Evolutionary conservation across 345 rosid genomes (phyloP), one percentile per base, ranked within the genome.

Genomic region (Psidium guajava): DNA sequence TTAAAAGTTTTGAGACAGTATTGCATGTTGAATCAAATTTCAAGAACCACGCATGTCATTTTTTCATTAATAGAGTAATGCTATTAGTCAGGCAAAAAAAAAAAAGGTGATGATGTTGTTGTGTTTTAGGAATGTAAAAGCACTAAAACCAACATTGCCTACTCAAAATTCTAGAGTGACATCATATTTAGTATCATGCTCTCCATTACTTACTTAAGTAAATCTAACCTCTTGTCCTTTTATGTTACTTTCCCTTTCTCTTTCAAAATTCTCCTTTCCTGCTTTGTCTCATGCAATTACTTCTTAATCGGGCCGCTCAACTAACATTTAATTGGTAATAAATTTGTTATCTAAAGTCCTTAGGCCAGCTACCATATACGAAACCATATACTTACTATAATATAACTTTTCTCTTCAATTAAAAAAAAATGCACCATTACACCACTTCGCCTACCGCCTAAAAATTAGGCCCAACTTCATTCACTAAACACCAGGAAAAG

Each of bases 1-100:
- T 61, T 7, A 28, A 61, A 61, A 61, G 0, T 61, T 15, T 0
- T 6, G 16, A 5, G 0, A 0, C 1, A 7, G 1, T 20, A 1
- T 61, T 15, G 0, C 1, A 28, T 0, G 0, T 59, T n/a, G 3
- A 1, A n/a, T 16, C 2, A 15, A 52, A 52, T 6, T 52, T 52
- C 2, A 52, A 52, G 7, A 15, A 15, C 0, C 54, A 1, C 2
- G 11, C 51, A 49, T 49, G 0, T 49, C 51, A 49, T 49, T 49
- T 49, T 49, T 13, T 13, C 51, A 49, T 18, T 18, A 15, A 28
- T 12, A 22, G 27, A 28, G 55, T 54, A 54, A 54, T 54, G 21
- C 18, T 16, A 13, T 6, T 40, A 40, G 3, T 40, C 42, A 40
- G 42, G 5, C 42, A 3, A 40, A 5, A 40, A 40, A 40, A 5